phyloP scores from a whole-genome alignment of 345 rosid species.

The Hevea brasiliensis region DNA sequence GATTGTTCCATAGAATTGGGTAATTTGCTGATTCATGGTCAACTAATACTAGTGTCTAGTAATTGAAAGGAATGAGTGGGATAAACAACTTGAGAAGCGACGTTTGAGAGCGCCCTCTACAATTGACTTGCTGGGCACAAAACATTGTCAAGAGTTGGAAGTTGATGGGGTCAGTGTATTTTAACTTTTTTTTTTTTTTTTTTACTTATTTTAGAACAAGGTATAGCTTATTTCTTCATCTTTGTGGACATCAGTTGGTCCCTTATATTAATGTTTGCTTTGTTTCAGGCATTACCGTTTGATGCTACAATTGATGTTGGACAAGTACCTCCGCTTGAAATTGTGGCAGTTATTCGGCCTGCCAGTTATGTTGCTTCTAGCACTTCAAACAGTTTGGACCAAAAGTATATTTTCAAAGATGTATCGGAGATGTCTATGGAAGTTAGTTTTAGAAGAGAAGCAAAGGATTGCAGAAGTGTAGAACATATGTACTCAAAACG shows the following conservation, averaged over 20 bases:
- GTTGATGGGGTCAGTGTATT: conserved; percentile 56
- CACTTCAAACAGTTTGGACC: conserved; percentile 46
- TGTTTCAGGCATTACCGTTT: conserved; percentile 54
- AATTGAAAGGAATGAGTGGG: conserved; percentile 48
- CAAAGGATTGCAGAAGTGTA: conserved; percentile 20
- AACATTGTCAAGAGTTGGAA: conserved; percentile 47
- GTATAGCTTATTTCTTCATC: too few relatives aligned
- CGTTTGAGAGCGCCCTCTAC: conserved; percentile 48
- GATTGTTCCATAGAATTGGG: background rate
- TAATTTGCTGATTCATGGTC: conserved; percentile 10
- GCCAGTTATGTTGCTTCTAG: conserved; percentile 37
- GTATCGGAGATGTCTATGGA: conserved; percentile 49
- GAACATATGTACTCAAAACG: conserved; percentile 27
- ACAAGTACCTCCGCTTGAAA: conserved; percentile 41
- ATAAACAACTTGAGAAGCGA: conserved; percentile 42
- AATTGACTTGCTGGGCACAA: conserved; percentile 56
- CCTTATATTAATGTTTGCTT: background rate
- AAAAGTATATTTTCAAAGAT: conserved; percentile 48
- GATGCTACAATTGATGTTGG: conserved; percentile 46
- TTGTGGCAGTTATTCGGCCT: conserved; percentile 74
- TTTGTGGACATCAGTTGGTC: background rate
- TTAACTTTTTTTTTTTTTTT: background rate
- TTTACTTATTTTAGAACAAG: too few relatives aligned
- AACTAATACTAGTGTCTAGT: conserved; percentile 42
- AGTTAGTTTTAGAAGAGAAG: conserved; percentile 31